A percentile compares a stretch with the other conserved stretches of the same genome.
These are phyloP conservation scores for Rhododendron simsii DNA, from an alignment of 148 eudicot genomes.

Conservation along the genomic window DNA sequence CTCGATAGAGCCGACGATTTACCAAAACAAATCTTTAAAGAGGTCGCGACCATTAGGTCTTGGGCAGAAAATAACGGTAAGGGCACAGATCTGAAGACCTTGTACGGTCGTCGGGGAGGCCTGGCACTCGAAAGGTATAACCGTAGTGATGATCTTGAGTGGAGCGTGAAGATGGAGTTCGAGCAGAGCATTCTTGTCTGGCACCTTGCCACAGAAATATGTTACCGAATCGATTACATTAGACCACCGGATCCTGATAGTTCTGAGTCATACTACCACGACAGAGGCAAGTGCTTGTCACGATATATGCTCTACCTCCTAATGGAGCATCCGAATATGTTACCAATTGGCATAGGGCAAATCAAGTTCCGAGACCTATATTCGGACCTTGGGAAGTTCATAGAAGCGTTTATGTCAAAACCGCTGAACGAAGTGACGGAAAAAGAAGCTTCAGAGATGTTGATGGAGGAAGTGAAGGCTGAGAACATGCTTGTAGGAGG, in stretches of 20 bases:
- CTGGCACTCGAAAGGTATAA: not conserved
- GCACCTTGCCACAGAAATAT: too few species aligned
- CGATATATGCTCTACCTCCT: constrained; percentile 12
- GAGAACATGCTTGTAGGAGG: constrained; percentile 1
- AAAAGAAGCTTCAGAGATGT: not conserved
- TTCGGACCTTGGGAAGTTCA: constrained; percentile 37
- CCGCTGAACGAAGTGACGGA: not conserved
- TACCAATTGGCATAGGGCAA: constrained; percentile 40
- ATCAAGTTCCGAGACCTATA: constrained; percentile 36
- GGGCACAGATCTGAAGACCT: not conserved
- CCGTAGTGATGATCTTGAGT: not conserved
- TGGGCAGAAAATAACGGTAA: not conserved
- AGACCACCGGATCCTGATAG: not conserved
- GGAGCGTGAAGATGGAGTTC: constrained; percentile 24
- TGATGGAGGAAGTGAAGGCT: not conserved
- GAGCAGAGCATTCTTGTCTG: constrained; percentile 39
- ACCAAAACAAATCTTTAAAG: too few species aligned
- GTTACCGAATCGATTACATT: not conserved
- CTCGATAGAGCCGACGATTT: too few species aligned
- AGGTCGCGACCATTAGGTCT: not conserved
- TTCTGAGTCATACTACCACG: not conserved
- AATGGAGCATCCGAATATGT: constrained; percentile 36
- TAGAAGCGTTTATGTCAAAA: not conserved
- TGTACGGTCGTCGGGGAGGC: not conserved
- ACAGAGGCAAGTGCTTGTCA: constrained; percentile 26